A percentile compares a stretch with the other conserved stretches of the same genome.
Evolutionary conservation across 768 basidiomycete species (phyloP).

Genomic region (Phylloporus sp.): DNA sequence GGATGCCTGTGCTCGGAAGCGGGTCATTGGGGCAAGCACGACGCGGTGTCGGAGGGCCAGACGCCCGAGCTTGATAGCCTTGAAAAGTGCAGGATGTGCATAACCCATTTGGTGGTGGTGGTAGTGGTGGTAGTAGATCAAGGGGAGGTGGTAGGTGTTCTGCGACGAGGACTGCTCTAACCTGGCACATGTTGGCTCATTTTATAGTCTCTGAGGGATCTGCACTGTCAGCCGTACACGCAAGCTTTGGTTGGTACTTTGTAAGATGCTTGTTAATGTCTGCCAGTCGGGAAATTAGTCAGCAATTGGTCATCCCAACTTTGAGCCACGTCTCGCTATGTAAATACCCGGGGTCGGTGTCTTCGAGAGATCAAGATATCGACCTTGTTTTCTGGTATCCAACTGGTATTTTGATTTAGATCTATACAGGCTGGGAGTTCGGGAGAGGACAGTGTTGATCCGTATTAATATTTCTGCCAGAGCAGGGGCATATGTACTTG

Average conservation of each 20-base stretch:
- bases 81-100: slow-evolving; percentile 29
- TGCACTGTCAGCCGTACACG: neutral
- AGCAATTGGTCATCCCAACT: neutral
- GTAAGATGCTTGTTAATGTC: neutral
- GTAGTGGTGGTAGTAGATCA: neutral
- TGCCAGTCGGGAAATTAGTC: neutral
- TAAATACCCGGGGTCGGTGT: too few relatives aligned
- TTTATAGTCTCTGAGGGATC: neutral
- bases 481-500: too few relatives aligned
- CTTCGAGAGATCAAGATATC: too few relatives aligned
- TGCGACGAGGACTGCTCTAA: too few relatives aligned
- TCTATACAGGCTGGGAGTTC: too few relatives aligned
- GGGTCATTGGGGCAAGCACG: slow-evolving; percentile 52
- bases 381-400: too few relatives aligned
- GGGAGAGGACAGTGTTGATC: too few relatives aligned
- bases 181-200: neutral
- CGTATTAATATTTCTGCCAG: too few relatives aligned
- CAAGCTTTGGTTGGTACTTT: neutral
- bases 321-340: too few relatives aligned
- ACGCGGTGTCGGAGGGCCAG: slow-evolving; percentile 45
- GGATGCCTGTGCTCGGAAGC: slow-evolving; percentile 33
- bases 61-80: slow-evolving; percentile 42
- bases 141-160: neutral
- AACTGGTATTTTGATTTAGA: too few relatives aligned
- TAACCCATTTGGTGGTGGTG: slow-evolving; percentile 21